Conservation (phyloP, 305 asterid species). For the Fraxinus latifolia region DNA sequence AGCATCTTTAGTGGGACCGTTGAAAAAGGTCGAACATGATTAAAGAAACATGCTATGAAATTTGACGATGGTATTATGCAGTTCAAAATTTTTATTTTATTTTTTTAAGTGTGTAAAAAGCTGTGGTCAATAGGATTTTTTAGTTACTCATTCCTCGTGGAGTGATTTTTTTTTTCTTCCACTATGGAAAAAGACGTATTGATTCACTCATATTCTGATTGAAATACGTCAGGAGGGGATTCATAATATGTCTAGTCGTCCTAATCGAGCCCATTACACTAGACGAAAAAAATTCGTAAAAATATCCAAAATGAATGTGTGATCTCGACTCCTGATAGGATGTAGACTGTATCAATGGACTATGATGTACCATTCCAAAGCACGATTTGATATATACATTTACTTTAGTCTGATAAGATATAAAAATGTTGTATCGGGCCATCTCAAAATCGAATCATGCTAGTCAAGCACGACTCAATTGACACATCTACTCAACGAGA, state of each 20-base stretch:
- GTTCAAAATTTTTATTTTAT: not conserved
- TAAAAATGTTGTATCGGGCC: not conserved
- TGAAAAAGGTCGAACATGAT: not conserved
- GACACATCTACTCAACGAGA: not conserved
- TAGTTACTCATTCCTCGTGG: not conserved
- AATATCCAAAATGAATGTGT: not conserved
- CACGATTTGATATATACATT: not conserved
- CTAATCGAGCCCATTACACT: not conserved
- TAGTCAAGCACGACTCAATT: not conserved
- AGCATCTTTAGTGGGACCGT: not conserved
- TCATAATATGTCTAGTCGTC: not conserved
- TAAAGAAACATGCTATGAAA: not conserved
- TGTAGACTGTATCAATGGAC: not conserved
- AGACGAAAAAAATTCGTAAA: not conserved
- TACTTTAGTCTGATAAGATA: not conserved
- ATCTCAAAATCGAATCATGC: not conserved
- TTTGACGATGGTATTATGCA: not conserved
- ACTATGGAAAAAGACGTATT: not conserved
- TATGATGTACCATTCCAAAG: not conserved
- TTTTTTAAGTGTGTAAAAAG: not conserved
- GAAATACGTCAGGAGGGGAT: not conserved
- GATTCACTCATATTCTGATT: not conserved
- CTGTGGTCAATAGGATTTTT: not conserved
- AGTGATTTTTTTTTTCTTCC: not conserved
- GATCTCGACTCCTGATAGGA: not conserved